Base-by-base conservation (phyloP, 768 basidiomycete species). In the Suillus clintonianus region DNA sequence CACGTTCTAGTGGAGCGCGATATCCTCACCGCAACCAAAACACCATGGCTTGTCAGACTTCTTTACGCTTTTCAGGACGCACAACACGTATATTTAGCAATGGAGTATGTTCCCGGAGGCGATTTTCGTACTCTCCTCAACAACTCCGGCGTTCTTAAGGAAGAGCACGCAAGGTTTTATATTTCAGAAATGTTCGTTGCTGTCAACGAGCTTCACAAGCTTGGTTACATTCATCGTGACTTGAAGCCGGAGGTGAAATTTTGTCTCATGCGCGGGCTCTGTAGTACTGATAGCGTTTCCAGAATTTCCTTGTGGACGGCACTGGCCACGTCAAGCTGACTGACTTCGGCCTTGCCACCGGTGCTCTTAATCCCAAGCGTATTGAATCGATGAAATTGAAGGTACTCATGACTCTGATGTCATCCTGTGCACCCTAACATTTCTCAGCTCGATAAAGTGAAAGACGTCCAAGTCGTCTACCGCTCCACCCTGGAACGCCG, bases 31-130 rank as follows among this genome's bases (percentile, higher is more conserved):
- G 94, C 95, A 1, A 98, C 97, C 32, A 96, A 97, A 77, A 97
- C 95, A 0, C 94, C 97, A 1, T 99, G 97, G 97, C 85, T 99
- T 63, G 97, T 99, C 54, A 83, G 90, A 30, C 81, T 99, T 9
- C 80, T 99, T 5, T 99, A 99, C 72, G 97, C 97, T 3, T 99
- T 99, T 79, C 97, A 99, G 77, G 97, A 99, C 71, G 81, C 87
- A 0, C 83, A 91, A 61, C 83, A 92, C 69, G 95, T 99, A 19
- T 99, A 96, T 73, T 90, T 99, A 53, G 97, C 97, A 2, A 99
- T 99, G 97, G 96, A 99, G 82, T 99, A 97, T 74, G 96, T 99
- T 19, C 95, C 96, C 1, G 97, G 97, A 24, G 97, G 97, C 56
- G 97, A 99, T 74, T 99, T 99, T 81, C 87, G 97, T 19, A 99